These are phyloP conservation scores for Letharia lupina DNA, from an alignment of 495 filamentous ascomycete species.

Conservation along the genomic window DNA sequence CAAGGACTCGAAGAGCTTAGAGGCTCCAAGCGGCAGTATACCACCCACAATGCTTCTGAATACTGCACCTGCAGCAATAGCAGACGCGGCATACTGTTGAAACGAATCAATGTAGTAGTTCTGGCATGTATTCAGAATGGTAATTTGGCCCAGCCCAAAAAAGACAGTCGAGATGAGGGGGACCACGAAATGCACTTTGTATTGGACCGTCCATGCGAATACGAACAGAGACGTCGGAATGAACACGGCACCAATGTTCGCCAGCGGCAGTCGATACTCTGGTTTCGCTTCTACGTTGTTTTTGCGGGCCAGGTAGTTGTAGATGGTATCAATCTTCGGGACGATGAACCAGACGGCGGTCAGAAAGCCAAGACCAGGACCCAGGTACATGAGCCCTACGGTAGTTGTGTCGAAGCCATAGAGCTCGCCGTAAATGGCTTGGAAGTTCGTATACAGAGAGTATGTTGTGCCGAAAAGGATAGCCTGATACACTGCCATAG, in stretches of 20 bases:
- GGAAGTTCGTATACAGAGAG: conserved; percentile 52
- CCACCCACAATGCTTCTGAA: conserved; percentile 47
- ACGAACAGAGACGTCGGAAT: conserved; percentile 50
- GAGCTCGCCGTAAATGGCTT: conserved; percentile 38
- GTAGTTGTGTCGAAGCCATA: conserved; percentile 43
- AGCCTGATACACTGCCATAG: conserved; percentile 48
- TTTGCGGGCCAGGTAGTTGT: conserved; percentile 27
- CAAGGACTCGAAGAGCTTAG: conserved; percentile 40
- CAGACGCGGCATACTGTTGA: conserved; percentile 54
- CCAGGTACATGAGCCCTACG: conserved; percentile 53
- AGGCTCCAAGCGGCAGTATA: conserved; percentile 47
- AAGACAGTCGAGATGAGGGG: conserved; percentile 53
- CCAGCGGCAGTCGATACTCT: conserved; percentile 39
- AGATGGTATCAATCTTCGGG: conserved; percentile 35
- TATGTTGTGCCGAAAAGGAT: conserved; percentile 55
- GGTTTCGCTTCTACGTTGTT: conserved; percentile 29
- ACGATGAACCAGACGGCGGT: conserved; percentile 34
- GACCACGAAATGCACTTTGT: conserved; percentile 47
- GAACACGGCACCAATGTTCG: conserved; percentile 40
- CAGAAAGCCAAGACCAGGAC: conserved; percentile 50
- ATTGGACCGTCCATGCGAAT: conserved; percentile 59
- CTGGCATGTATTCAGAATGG: conserved; percentile 50
- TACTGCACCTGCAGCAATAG: conserved; percentile 47
- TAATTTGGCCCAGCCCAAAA: conserved; percentile 48
- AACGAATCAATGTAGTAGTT: conserved; percentile 64